These are phyloP conservation scores for Podaxis sp. DNA, from an alignment of 768 basidiomycete genomes.

Conservation along the genomic window DNA sequence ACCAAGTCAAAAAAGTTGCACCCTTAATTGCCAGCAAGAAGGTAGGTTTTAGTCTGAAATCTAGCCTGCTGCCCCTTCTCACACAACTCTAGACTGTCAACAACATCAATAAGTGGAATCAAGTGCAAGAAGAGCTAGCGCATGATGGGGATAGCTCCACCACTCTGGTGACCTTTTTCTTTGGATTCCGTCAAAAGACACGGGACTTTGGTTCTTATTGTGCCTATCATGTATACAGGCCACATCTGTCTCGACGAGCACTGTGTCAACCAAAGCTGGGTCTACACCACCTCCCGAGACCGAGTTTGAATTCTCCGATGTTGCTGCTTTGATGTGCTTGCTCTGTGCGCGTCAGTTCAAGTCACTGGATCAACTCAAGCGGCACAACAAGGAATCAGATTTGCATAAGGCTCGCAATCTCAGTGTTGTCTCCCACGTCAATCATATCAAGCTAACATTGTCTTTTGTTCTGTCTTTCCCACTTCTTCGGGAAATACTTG, in stretches of 20 bases:
- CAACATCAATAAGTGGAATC: slow-evolving; percentile 97
- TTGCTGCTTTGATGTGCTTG: slow-evolving; percentile 70
- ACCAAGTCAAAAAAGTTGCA: slow-evolving; percentile 64
- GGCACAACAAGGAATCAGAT: slow-evolving; percentile 92
- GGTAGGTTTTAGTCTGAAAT: slow-evolving; percentile 34
- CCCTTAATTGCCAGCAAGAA: slow-evolving; percentile 84
- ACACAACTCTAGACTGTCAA: slow-evolving; percentile 59
- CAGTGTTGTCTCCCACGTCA: slow-evolving; percentile 30
- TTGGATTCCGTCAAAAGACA: slow-evolving; percentile 11
- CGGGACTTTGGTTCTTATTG: slow-evolving; percentile 9
- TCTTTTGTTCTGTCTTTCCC: slow-evolving; percentile 9
- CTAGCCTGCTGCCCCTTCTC: slow-evolving; percentile 2
- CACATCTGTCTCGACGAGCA: slow-evolving; percentile 5
- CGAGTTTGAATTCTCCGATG: slow-evolving; percentile 84
- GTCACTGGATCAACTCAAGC: slow-evolving; percentile 72
- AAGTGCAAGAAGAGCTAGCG: slow-evolving; percentile 80
- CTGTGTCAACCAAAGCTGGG: slow-evolving; percentile 8
- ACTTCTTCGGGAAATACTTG: background rate
- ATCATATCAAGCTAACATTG: slow-evolving; percentile 26
- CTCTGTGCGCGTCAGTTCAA: slow-evolving; percentile 96
- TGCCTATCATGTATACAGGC: slow-evolving; percentile 10
- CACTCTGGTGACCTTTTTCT: slow-evolving; percentile 29
- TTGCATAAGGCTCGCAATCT: slow-evolving; percentile 81
- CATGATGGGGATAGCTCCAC: slow-evolving; percentile 5
- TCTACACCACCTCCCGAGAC: slow-evolving; percentile 37